These are phyloP conservation scores for Persicaria maculosa DNA, from an alignment of 148 eudicot species.

Conservation along the genomic window DNA sequence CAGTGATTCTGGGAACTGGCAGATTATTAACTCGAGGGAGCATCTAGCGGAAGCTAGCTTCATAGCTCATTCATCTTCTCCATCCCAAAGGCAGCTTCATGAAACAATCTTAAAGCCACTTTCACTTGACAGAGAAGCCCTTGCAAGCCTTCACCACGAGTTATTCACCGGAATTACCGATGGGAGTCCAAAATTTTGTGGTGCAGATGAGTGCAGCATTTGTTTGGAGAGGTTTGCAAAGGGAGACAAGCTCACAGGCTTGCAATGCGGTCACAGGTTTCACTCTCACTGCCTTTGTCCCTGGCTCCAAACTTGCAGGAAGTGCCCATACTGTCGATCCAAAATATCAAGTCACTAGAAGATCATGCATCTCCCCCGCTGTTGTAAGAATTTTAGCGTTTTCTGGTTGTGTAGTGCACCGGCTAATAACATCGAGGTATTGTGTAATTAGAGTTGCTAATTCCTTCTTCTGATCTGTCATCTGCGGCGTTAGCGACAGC, in stretches of 20 bases:
- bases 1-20: slow-evolving; percentile 41
- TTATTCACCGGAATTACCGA: slow-evolving; percentile 24
- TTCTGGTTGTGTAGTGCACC: background rate
- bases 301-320: slow-evolving; percentile 70
- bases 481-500: background rate
- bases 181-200: slow-evolving; percentile 15
- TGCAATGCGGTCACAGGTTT: slow-evolving; percentile 62
- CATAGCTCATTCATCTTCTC: slow-evolving; percentile 13
- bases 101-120: slow-evolving; percentile 38
- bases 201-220: slow-evolving; percentile 58
- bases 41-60: slow-evolving; percentile 17
- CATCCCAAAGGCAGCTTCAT: slow-evolving; percentile 18
- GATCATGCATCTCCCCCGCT: background rate
- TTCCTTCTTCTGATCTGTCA: background rate
- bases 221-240: slow-evolving; percentile 72
- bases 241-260: slow-evolving; percentile 52
- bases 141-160: slow-evolving; percentile 44
- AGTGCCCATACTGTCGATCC: slow-evolving; percentile 72
- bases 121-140: slow-evolving; percentile 43
- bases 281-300: slow-evolving; percentile 69
- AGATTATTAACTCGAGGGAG: slow-evolving; percentile 29
- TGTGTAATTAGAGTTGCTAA: background rate
- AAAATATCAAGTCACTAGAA: slow-evolving; percentile 6
- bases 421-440: background rate
- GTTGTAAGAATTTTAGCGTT: background rate